These are phyloP conservation scores for Asterophora parasitica DNA, from an alignment of 768 basidiomycete genomes.

Conservation along the genomic window DNA sequence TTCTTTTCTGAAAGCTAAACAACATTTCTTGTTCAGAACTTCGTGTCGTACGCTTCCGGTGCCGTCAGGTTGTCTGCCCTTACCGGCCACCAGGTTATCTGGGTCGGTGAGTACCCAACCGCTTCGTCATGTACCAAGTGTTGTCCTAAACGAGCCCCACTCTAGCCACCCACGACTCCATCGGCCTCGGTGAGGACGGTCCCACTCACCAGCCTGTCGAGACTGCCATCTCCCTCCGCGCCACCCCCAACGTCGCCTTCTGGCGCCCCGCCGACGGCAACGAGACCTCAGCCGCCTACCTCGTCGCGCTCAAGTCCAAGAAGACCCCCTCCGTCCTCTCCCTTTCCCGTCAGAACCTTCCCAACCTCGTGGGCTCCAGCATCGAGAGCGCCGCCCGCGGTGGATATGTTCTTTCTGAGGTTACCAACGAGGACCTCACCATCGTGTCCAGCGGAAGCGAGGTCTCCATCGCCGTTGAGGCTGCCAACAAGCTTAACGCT, in stretches of 20 bases:
- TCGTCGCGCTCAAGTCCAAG: slow-evolving; percentile 67
- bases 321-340: slow-evolving; percentile 81
- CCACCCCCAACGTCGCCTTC: slow-evolving; percentile 88
- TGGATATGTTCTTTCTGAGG: slow-evolving; percentile 87
- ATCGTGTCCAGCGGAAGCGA: slow-evolving; percentile 89
- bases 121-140: neutral
- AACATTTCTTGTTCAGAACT: slow-evolving; percentile 51
- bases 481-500: slow-evolving; percentile 70
- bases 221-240: slow-evolving; percentile 80
- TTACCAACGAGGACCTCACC: slow-evolving; percentile 75
- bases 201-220: slow-evolving; percentile 96
- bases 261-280: slow-evolving; percentile 95
- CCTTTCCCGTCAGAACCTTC: slow-evolving; percentile 86
- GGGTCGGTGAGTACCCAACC: slow-evolving; percentile 66
- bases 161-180: slow-evolving; percentile 89
- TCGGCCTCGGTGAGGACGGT: slow-evolving; percentile 89
- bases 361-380: slow-evolving; percentile 83
- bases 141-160: neutral
- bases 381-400: slow-evolving; percentile 81
- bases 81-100: slow-evolving; percentile 85
- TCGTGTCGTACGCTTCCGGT: slow-evolving; percentile 90
- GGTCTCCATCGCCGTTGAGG: slow-evolving; percentile 83
- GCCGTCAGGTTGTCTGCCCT: slow-evolving; percentile 90
- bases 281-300: slow-evolving; percentile 93
- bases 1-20: slow-evolving; percentile 6